These are phyloP conservation scores for Verticillium tricorpus DNA, from an alignment of 2,329 filamentous ascomycete species.

Conservation along the genomic window DNA sequence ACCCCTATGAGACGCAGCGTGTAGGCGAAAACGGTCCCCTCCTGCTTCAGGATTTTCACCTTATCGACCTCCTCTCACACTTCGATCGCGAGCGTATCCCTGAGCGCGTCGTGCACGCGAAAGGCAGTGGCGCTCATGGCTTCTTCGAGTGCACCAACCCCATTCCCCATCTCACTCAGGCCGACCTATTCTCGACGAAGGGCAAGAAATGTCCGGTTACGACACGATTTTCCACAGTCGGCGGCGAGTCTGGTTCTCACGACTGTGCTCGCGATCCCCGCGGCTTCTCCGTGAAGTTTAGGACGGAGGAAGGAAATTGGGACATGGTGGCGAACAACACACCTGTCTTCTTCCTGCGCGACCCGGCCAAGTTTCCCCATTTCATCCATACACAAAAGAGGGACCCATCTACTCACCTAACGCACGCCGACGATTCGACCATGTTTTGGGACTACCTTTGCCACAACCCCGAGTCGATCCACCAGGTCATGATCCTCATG, in stretches of 20 bases:
- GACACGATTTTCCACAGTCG: constrained; percentile 69
- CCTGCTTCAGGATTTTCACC: constrained; percentile 53
- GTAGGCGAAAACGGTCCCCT: constrained; percentile 54
- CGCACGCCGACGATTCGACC: constrained; percentile 54
- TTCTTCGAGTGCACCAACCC: constrained; percentile 39
- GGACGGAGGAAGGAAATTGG: constrained; percentile 70
- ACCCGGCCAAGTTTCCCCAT: constrained; percentile 68
- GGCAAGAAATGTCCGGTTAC: constrained; percentile 66
- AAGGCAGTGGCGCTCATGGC: constrained; percentile 51
- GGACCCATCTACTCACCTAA: constrained; percentile 64
- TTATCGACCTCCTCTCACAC: constrained; percentile 58
- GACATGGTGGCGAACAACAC: constrained; percentile 29
- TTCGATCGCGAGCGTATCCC: constrained; percentile 60
- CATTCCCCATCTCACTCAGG: constrained; percentile 48
- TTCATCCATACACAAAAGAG: constrained; percentile 74
- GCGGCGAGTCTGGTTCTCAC: constrained; percentile 65
- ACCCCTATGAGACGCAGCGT: constrained; percentile 54
- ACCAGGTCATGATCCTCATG: constrained; percentile 55
- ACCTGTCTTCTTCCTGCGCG: constrained; percentile 29
- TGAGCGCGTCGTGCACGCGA: constrained; percentile 55
- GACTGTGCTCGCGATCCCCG: constrained; percentile 68
- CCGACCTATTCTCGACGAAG: constrained; percentile 48
- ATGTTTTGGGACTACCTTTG: constrained; percentile 63
- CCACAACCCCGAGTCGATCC: constrained; percentile 55
- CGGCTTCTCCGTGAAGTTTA: constrained; percentile 70